phyloP scores from a whole-genome alignment of 352 stramenopile species.

The Pythium folliculosum region DNA sequence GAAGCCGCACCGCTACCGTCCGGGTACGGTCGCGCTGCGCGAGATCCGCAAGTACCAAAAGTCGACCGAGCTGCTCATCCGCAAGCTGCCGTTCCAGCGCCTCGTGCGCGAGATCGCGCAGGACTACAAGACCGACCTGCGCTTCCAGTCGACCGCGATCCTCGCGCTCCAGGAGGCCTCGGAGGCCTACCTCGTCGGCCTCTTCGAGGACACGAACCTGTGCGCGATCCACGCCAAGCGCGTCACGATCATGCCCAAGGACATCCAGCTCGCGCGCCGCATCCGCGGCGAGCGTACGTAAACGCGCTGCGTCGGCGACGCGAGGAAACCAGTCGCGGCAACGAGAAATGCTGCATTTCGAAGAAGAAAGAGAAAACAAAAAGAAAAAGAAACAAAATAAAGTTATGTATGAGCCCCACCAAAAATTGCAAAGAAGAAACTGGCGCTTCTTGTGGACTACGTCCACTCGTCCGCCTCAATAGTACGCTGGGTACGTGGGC shows the following conservation, averaged over 20 bases:
- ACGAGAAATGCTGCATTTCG: too few species aligned
- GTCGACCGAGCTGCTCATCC: conserved; percentile 95
- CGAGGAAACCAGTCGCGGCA: too few species aligned
- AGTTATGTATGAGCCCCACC: conserved; percentile 4
- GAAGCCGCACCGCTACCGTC: conserved; percentile 81
- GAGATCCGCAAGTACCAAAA: conserved; percentile 98
- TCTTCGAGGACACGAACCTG: conserved; percentile 96
- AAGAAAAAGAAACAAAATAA: too few species aligned
- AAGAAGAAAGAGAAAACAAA: too few species aligned
- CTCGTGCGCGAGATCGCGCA: conserved; percentile 96
- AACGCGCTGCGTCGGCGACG: too few species aligned
- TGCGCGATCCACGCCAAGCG: conserved; percentile 96
- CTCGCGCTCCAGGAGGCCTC: conserved; percentile 91
- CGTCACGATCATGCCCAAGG: conserved; percentile 97
- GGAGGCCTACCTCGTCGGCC: conserved; percentile 93
- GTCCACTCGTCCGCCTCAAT: too few species aligned
- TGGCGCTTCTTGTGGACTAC: too few species aligned
- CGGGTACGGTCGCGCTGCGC: conserved; percentile 87
- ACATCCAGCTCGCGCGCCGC: conserved; percentile 94
- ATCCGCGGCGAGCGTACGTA: conserved; percentile 92
- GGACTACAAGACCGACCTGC: conserved; percentile 96
- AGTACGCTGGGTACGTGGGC: conserved; percentile 4
- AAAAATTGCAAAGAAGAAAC: too few species aligned
- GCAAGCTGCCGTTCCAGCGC: conserved; percentile 96
- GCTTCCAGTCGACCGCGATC: conserved; percentile 95